Percentiles rank a stretch among this genome's conserved stretches.
Evolutionary conservation across 2,329 filamentous ascomycete genomes (phyloP).

Genomic region (Dendrostoma leiphaemia): DNA sequence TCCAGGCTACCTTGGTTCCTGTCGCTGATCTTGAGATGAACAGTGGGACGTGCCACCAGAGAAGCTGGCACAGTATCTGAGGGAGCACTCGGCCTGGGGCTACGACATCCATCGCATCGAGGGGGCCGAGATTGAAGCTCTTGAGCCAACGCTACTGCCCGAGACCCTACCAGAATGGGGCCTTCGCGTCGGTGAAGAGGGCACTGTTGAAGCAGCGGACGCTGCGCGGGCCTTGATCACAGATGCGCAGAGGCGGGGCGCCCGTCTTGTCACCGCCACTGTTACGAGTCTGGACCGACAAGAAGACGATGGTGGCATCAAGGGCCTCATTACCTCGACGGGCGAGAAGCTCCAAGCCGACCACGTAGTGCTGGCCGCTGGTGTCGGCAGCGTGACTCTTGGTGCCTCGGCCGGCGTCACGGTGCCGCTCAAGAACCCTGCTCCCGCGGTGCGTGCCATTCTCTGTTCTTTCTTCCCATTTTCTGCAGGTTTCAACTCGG

Average conservation of each 20-base stretch:
- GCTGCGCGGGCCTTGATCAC: conserved; percentile 24
- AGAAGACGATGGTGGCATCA: conserved; percentile 10
- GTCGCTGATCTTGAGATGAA: not conserved
- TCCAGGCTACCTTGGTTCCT: too few species aligned
- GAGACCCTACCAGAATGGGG: conserved; percentile 15
- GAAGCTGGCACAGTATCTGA: conserved; percentile 23
- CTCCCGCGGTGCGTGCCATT: too few species aligned
- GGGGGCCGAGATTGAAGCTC: conserved; percentile 19
- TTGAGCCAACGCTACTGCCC: conserved; percentile 23
- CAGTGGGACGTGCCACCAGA: conserved; percentile 24
- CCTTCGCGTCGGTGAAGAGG: conserved; percentile 52
- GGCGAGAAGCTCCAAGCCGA: conserved; percentile 22
- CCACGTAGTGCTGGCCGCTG: conserved; percentile 31
- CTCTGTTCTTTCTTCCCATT: too few species aligned
- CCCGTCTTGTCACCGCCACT: conserved; percentile 15
- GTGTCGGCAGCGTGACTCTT: conserved; percentile 26
- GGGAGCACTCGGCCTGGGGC: conserved; percentile 26
- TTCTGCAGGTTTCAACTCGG: too few species aligned
- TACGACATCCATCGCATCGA: conserved; percentile 25
- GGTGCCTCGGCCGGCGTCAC: conserved; percentile 23
- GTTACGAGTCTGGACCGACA: conserved; percentile 20
- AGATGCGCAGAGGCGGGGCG: conserved; percentile 20
- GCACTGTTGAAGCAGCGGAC: conserved; percentile 28
- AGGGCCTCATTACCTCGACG: conserved; percentile 19
- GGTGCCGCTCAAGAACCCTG: conserved; percentile 23